A percentile compares a stretch with the other conserved stretches of the same genome.
Conservation (phyloP, 495 filamentous ascomycete species). For the Xylaria telfairii region DNA sequence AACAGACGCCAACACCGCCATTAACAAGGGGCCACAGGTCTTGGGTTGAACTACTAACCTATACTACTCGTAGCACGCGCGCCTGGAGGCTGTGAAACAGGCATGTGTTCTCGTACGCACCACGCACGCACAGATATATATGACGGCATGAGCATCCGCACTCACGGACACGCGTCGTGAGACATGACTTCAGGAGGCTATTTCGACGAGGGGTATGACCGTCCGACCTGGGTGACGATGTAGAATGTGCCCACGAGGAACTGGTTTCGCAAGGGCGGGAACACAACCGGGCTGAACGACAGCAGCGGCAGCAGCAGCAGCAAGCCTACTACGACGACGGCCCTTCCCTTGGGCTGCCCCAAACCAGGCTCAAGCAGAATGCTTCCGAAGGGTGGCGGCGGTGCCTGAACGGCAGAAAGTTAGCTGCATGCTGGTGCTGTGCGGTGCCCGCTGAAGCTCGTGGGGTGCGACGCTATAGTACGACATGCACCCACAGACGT, state of each 20-base stretch:
- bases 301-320: too few species aligned
- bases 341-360: constrained; percentile 19
- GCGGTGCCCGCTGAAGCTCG: constrained; percentile 26
- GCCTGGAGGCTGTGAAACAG: constrained; percentile 9
- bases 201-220: constrained; percentile 12
- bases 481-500: constrained; percentile 15
- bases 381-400: constrained; percentile 30
- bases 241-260: constrained; percentile 9
- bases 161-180: constrained; percentile 20
- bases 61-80: too few species aligned
- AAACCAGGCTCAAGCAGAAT: constrained; percentile 33
- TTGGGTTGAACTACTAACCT: not conserved
- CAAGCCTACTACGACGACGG: too few species aligned
- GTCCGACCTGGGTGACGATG: constrained; percentile 4
- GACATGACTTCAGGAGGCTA: constrained; percentile 5
- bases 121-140: constrained; percentile 8
- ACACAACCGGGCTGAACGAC: constrained; percentile 16
- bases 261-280: constrained; percentile 8
- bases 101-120: constrained; percentile 14
- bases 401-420: constrained; percentile 30
- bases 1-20: constrained; percentile 5
- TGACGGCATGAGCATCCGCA: constrained; percentile 16
- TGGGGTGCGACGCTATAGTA: constrained; percentile 22
- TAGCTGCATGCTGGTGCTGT: constrained; percentile 22
- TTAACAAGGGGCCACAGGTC: constrained; percentile 9